These are phyloP conservation scores for Crucihimalaya himalaica DNA, from an alignment of 345 rosid species.

Conservation along the genomic window DNA sequence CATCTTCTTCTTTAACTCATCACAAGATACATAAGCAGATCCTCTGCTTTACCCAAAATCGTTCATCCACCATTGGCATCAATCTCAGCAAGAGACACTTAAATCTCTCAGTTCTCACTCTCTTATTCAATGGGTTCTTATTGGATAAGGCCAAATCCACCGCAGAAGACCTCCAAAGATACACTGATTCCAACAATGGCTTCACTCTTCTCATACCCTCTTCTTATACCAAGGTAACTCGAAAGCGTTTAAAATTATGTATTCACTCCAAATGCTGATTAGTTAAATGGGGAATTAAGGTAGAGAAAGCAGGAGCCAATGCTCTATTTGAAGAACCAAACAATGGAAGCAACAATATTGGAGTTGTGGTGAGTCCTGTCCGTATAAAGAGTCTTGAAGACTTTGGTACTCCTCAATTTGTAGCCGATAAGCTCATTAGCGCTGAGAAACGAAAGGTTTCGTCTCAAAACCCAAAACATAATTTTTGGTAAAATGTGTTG, in stretches of 20 bases:
- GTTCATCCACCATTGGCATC: neutral
- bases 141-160: slow-evolving; percentile 38
- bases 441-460: slow-evolving; percentile 79
- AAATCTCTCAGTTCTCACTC: slow-evolving; percentile 50
- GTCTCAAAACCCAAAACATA: neutral
- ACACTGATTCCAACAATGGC: slow-evolving; percentile 65
- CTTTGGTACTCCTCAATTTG: slow-evolving; percentile 81
- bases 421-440: slow-evolving; percentile 80
- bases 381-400: slow-evolving; percentile 71
- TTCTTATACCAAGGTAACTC: slow-evolving; percentile 36
- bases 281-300: slow-evolving; percentile 37
- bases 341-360: slow-evolving; percentile 73
- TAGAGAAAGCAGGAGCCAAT: slow-evolving; percentile 90
- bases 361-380: slow-evolving; percentile 87
- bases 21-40: neutral
- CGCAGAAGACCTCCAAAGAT: slow-evolving; percentile 58
- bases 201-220: slow-evolving; percentile 82
- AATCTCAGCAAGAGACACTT: slow-evolving; percentile 58
- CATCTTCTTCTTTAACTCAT: neutral
- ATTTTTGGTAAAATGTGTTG: too few relatives aligned
- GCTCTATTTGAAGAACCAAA: slow-evolving; percentile 72
- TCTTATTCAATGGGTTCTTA: slow-evolving; percentile 49
- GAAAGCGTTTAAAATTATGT: too few relatives aligned
- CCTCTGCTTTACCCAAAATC: slow-evolving; percentile 26
- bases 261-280: too few relatives aligned